Base-by-base conservation (phyloP, 345 rosid species). In the Euclidium syriacum region DNA sequence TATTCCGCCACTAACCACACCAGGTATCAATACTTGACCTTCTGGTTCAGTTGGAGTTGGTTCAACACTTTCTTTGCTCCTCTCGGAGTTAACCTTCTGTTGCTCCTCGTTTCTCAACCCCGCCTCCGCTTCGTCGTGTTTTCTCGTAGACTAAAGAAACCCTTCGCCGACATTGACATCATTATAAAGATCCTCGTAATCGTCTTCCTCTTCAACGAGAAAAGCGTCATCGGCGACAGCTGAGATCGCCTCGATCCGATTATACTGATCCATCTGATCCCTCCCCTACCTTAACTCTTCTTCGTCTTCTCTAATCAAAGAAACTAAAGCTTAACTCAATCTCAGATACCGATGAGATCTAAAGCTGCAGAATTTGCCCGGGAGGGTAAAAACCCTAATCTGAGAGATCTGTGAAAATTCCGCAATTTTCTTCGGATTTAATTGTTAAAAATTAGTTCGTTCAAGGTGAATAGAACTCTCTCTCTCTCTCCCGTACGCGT, bases 121-220 rank as follows among this genome's bases (percentile, higher is more conserved):
- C 30, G 20, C 32, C n/a, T n/a, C n/a, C n/a, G n/a, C n/a, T 34
- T 75, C 81, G 52, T 84, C 86, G 60, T 65, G 81, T 74, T 81
- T 81, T 62, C 66, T 73, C 68, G 75, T 22, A 51, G 82, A 67
- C 74, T 86, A 90, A 36, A 83, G 77, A 76, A 89, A 89, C 23
- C 80, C 84, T 77, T 84, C 91, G 25, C 95, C 89, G 3, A 89
- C 87, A 63, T 89, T 89, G 22, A 89, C 96, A 47, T 89, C 91
- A 47, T 81, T 86, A 48, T 89, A 86, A 14, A 86, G 74, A 75
- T 89, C 95, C 56, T 89, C 90, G 11, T 83, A 89, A 56, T 89
- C 96, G 15, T 86, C 96, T 3, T 86, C 96, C 42, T 83, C 85
- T 62, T 81, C 87, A 23, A 74, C 88, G 9, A 85, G 41, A 44